These are phyloP conservation scores for Russula vinacea DNA, from an alignment of 768 basidiomycete species.

Conservation along the genomic window DNA sequence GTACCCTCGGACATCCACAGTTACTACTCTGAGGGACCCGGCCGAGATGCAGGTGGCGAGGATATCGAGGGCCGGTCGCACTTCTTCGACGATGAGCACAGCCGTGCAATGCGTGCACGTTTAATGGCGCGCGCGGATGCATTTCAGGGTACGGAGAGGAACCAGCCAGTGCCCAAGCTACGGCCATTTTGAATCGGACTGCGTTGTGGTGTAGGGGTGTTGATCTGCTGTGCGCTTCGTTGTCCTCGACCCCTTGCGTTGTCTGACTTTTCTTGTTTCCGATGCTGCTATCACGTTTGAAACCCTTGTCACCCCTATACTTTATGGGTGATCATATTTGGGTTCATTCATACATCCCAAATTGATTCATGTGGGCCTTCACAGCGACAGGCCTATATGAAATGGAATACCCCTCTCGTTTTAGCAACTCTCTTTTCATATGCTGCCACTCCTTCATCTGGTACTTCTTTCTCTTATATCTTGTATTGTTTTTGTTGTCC, in stretches of 20 bases:
- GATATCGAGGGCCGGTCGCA: slow-evolving; percentile 3
- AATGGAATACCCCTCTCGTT: not conserved
- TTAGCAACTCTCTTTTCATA: not conserved
- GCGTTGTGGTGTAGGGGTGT: not conserved
- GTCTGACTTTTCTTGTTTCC: not conserved
- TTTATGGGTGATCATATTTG: not conserved
- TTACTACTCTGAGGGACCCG: slow-evolving; percentile 10
- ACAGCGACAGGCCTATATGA: not conserved
- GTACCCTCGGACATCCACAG: slow-evolving; percentile 9
- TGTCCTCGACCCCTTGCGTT: not conserved
- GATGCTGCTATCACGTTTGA: not conserved
- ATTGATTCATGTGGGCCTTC: not conserved
- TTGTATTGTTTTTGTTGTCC: not conserved
- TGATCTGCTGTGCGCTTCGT: not conserved
- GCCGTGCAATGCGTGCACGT: slow-evolving; percentile 17
- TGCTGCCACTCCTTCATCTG: not conserved
- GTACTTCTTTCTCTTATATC: not conserved
- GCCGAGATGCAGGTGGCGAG: not conserved
- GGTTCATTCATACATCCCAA: not conserved
- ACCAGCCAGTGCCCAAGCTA: slow-evolving; percentile 24
- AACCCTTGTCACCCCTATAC: not conserved
- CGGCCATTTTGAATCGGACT: slow-evolving; percentile 1
- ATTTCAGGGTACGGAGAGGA: slow-evolving; percentile 12
- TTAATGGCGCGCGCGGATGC: slow-evolving; percentile 18
- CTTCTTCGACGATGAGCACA: slow-evolving; percentile 23